Conservation (phyloP, 1,284 basidiomycete genomes). For the Ganoderma lingzhi region DNA sequence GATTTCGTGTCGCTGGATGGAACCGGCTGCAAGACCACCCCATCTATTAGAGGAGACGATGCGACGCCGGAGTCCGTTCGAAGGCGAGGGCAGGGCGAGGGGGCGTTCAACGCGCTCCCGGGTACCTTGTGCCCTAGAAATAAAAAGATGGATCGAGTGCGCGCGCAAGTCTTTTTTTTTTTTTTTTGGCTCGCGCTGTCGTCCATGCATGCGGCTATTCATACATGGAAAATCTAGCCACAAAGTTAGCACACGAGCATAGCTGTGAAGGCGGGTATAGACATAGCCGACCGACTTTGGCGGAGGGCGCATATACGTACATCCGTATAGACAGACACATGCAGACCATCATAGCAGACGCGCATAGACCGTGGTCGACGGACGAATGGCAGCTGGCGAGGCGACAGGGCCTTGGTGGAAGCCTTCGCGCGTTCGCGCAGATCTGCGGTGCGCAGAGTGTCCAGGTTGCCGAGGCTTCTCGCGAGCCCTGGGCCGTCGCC, state of each 20-base stretch:
- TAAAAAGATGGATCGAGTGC: not conserved
- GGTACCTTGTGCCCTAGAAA: constrained; percentile 3
- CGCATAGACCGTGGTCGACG: not conserved
- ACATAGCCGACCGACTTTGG: not conserved
- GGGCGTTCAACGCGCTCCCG: not conserved
- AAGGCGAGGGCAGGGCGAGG: not conserved
- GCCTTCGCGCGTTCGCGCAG: constrained; percentile 10
- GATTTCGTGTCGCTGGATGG: not conserved
- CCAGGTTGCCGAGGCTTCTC: constrained; percentile 18
- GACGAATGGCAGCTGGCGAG: too few species aligned
- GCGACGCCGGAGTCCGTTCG: not conserved
- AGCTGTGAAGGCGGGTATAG: not conserved
- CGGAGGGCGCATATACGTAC: not conserved
- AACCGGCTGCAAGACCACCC: not conserved
- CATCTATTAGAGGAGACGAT: not conserved
- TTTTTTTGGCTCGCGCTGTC: not conserved
- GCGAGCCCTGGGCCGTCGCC: not conserved
- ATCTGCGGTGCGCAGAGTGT: constrained; percentile 12
- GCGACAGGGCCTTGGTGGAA: not conserved
- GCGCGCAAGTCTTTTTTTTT: not conserved
- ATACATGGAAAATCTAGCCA: not conserved
- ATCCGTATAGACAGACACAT: not conserved
- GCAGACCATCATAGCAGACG: not conserved
- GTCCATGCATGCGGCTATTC: not conserved
- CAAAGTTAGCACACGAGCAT: not conserved